phyloP scores from a whole-genome alignment of 2,329 filamentous ascomycete species.

The Podosphaera xanthii region DNA sequence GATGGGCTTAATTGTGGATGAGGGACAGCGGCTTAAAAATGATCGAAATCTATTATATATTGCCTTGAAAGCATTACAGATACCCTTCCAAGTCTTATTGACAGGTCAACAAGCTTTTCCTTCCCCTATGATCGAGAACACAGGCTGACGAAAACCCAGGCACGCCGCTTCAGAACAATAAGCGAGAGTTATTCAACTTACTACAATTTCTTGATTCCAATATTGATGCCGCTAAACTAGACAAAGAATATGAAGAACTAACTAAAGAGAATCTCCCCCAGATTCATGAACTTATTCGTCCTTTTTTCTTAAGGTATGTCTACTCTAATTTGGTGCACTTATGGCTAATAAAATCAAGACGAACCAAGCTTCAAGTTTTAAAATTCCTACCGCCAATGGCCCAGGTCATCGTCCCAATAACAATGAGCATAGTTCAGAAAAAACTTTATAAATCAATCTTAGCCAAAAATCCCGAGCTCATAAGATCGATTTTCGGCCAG shows the following conservation, averaged over 20 bases:
- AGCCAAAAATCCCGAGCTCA: constrained; percentile 69
- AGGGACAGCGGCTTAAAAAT: constrained; percentile 88
- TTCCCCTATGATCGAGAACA: constrained; percentile 48
- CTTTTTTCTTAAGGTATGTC: constrained; percentile 31
- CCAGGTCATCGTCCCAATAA: constrained; percentile 88
- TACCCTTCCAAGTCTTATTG: constrained; percentile 66
- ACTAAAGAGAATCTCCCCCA: constrained; percentile 61
- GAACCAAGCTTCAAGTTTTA: constrained; percentile 77
- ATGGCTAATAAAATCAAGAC: constrained; percentile 19
- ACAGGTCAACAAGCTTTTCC: constrained; percentile 48
- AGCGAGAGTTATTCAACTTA: constrained; percentile 86
- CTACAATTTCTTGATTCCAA: constrained; percentile 68
- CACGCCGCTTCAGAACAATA: constrained; percentile 89
- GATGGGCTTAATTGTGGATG: constrained; percentile 78
- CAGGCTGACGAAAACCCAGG: constrained; percentile 15
- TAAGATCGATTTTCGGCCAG: constrained; percentile 63
- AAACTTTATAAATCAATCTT: constrained; percentile 87
- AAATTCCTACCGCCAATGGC: constrained; percentile 83
- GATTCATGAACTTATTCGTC: constrained; percentile 63
- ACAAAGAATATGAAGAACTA: constrained; percentile 53
- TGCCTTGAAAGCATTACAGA: constrained; percentile 46
- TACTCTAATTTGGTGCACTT: background rate
- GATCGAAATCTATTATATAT: constrained; percentile 66
- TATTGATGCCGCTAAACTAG: constrained; percentile 47
- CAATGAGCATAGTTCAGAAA: constrained; percentile 83